These are phyloP conservation scores for Kwoniella botswanensis DNA, from an alignment of 768 basidiomycete species.

Conservation along the genomic window DNA sequence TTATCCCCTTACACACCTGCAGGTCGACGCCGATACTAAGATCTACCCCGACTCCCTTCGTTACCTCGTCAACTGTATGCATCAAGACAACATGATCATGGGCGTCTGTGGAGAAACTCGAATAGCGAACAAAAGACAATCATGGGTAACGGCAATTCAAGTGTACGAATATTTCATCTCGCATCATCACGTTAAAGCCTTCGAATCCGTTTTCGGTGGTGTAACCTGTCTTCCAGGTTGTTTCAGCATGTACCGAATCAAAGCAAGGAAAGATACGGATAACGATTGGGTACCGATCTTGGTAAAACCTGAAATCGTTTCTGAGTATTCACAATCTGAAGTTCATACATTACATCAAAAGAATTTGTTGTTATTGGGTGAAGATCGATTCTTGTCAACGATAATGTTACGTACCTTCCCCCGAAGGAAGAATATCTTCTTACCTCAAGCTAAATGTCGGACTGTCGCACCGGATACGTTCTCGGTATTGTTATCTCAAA, in stretches of 20 bases:
- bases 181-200: slow-evolving; percentile 96
- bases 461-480: slow-evolving; percentile 98
- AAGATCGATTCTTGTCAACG: slow-evolving; percentile 98
- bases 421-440: slow-evolving; percentile 98
- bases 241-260: slow-evolving; percentile 99
- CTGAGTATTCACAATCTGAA: slow-evolving; percentile 93
- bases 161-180: slow-evolving; percentile 92
- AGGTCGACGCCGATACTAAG: slow-evolving; percentile 99
- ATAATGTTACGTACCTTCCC: slow-evolving; percentile 96
- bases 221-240: slow-evolving; percentile 99
- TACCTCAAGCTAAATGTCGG: slow-evolving; percentile 91
- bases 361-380: slow-evolving; percentile 91
- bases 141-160: slow-evolving; percentile 98
- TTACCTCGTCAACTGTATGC: slow-evolving; percentile 96
- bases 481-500: slow-evolving; percentile 87
- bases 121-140: slow-evolving; percentile 96
- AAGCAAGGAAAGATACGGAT: slow-evolving; percentile 82
- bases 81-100: slow-evolving; percentile 98
- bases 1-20: not conserved
- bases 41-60: slow-evolving; percentile 88
- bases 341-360: slow-evolving; percentile 97
- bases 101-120: slow-evolving; percentile 98
- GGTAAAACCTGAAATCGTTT: slow-evolving; percentile 94
- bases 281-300: slow-evolving; percentile 98
- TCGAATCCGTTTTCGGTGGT: slow-evolving; percentile 98